A percentile compares a stretch with the other conserved stretches of the same genome.
phyloP scores from a whole-genome alignment of 352 stramenopile genomes.

The Phytophthora foliorum region DNA sequence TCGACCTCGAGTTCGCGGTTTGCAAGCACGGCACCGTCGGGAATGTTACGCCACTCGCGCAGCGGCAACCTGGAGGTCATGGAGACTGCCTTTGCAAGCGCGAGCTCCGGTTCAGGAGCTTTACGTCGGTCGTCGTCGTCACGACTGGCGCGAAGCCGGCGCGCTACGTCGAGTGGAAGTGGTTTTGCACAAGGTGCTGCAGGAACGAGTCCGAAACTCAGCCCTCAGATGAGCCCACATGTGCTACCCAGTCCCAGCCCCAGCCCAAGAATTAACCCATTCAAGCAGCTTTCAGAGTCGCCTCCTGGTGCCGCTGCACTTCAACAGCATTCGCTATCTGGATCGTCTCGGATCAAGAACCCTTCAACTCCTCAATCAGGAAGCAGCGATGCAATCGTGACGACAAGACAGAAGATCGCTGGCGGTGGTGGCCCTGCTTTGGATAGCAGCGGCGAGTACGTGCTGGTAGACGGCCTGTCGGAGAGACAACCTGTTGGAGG shows the following conservation, averaged over 20 bases:
- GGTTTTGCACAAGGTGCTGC: conserved; percentile 26
- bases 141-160: conserved; percentile 64
- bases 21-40: conserved; percentile 35
- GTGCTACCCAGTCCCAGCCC: conserved; percentile 67
- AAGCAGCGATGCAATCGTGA: conserved; percentile 11
- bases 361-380: conserved; percentile 7
- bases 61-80: conserved; percentile 78
- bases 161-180: conserved; percentile 59
- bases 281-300: conserved; percentile 66
- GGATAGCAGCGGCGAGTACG: conserved; percentile 75
- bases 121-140: conserved; percentile 61
- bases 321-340: conserved; percentile 29
- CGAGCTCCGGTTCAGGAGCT: conserved; percentile 51
- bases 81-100: conserved; percentile 71
- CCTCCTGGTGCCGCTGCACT: conserved; percentile 39
- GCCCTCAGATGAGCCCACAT: conserved; percentile 76
- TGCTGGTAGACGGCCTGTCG: conserved; percentile 60
- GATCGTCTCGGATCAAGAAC: conserved; percentile 28
- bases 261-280: conserved; percentile 79
- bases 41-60: conserved; percentile 48
- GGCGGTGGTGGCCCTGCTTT: conserved; percentile 29
- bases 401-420: conserved; percentile 32
- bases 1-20: conserved; percentile 43
- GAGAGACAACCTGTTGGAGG: conserved; percentile 36
- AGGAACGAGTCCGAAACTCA: conserved; percentile 63